Evolutionary conservation across 2,329 filamentous ascomycete genomes (phyloP), one percentile per base, ranked within the genome.

Genomic region (Pseudocercospora cruenta): DNA sequence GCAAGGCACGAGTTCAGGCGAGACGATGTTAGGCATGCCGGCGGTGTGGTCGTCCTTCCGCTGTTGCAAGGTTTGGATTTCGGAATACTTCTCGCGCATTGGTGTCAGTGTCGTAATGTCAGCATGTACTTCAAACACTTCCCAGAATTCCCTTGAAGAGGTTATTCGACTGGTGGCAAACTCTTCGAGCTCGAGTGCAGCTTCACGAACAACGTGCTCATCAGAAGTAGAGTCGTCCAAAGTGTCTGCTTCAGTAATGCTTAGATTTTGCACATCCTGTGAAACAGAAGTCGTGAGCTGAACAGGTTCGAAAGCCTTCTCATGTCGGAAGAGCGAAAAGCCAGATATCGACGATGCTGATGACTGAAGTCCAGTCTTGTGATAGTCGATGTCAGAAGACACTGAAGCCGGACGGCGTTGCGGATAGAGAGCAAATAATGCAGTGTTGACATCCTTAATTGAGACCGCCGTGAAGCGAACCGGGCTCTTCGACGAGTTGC

Each of bases 371-470:
- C 82, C 80, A 22, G 78, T 79, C n/a, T 77, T 78, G 43, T 87
- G 84, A 63, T 82, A 77, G 69, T 84, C 75, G 75, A 79, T 73
- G 71, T 80, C 73, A 72, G 82, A 75, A 71, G 83, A 70, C 39
- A 79, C 83, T 1, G 90, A 92, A 39, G 84, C 83, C 1, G 90
- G 88, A 47, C 90, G 83, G 62, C 86, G 85, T 73, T 92, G 90
- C 0, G 94, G 94, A 74, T 94, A 96, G 14, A 97, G 85, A 10
- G 91, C 90, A 77, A 95, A 92, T 69, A 96, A 87, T 72, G 96
- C 81, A 2, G 92, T 94, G 39, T 91, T 83, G 70, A 96, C 82
- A 77, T 97, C 94, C 47, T 91, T 92, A 88, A 74, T 91, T 92
- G 70, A 97, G 6, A 76, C 43, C 5, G 64, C 70, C 4, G 75